Conservation (phyloP, 2,329 filamentous ascomycete genomes). For the Volutella citrinella region DNA sequence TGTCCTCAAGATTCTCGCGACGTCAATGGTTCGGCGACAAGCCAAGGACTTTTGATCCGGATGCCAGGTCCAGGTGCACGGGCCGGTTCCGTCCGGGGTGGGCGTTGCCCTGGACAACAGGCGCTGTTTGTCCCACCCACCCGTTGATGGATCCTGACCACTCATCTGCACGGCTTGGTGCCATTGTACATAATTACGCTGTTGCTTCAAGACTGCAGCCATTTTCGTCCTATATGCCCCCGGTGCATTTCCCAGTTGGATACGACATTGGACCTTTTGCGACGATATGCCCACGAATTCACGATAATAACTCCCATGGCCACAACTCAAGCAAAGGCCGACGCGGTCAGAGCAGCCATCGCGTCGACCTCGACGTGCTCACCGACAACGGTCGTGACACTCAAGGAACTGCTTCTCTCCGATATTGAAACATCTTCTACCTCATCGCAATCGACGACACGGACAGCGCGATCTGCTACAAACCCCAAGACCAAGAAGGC, state of each 20-base stretch:
- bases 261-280: constrained; percentile 17
- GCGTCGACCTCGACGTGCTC: constrained; percentile 53
- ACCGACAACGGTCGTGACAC: constrained; percentile 42
- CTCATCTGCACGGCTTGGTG: constrained; percentile 2
- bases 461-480: constrained; percentile 25
- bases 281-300: constrained; percentile 32
- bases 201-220: constrained; percentile 16
- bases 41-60: too few species aligned
- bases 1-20: constrained; percentile 2
- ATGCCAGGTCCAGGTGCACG: too few species aligned
- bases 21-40: too few species aligned
- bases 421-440: constrained; percentile 28
- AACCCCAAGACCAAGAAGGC: constrained; percentile 24
- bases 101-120: constrained; percentile 37
- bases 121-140: constrained; percentile 32
- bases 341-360: constrained; percentile 53
- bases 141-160: not conserved
- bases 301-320: constrained; percentile 36
- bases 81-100: constrained; percentile 13
- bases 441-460: constrained; percentile 24
- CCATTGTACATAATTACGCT: constrained; percentile 10
- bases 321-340: constrained; percentile 41
- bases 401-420: constrained; percentile 45
- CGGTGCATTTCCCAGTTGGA: constrained; percentile 22
- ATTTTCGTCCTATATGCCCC: too few species aligned